A percentile compares a stretch with the other conserved stretches of the same genome.
Conservation (phyloP, 73 alveolate species). For the Symbiodinium pilosum region DNA sequence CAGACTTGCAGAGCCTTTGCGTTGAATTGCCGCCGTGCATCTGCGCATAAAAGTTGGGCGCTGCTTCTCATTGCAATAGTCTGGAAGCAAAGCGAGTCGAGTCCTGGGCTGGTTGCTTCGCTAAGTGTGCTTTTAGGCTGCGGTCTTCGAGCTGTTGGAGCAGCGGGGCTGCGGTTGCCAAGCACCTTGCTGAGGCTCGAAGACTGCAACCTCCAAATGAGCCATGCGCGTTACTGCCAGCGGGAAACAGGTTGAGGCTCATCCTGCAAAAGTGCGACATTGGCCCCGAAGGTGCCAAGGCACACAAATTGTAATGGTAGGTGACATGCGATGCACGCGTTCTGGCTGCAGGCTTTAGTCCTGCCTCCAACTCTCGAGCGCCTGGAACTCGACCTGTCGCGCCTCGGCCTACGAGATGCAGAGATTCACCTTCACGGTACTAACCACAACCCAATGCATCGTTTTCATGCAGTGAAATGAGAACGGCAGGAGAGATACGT, state of each 20-base stretch:
- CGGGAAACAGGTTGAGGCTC: conserved; percentile 16
- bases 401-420: not conserved
- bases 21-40: too few relatives aligned
- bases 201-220: not conserved
- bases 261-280: conserved; percentile 68
- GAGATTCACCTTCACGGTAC: not conserved
- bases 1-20: too few relatives aligned
- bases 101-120: too few relatives aligned
- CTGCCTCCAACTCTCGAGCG: conserved; percentile 49
- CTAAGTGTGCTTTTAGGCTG: not conserved
- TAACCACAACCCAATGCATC: not conserved
- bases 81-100: too few relatives aligned
- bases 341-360: conserved; percentile 12
- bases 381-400: conserved; percentile 44
- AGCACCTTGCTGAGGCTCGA: not conserved
- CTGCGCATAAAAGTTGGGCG: too few relatives aligned
- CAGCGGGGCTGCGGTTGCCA: conserved; percentile 67
- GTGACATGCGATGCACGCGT: too few relatives aligned
- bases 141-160: conserved; percentile 72
- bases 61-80: too few relatives aligned
- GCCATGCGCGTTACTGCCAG: not conserved
- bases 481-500: not conserved
- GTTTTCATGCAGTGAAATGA: not conserved
- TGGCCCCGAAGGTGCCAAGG: conserved; percentile 84
- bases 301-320: not conserved